phyloP scores from a whole-genome alignment of 2,329 filamentous ascomycete genomes.

The Dactylellina leptospora region DNA sequence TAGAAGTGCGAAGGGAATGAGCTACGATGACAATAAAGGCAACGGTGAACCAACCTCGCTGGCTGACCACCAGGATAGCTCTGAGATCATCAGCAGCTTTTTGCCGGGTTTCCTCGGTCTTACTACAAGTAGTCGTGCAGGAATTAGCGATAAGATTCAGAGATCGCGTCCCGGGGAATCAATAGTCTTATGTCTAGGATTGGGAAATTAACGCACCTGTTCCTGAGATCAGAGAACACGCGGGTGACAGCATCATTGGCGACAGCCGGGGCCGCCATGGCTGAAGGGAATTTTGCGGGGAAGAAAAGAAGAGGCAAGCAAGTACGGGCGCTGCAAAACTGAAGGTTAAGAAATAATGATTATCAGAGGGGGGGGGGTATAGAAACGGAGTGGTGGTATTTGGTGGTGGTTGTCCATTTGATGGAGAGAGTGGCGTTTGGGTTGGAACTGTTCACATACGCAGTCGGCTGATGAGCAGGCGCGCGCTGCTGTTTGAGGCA shows the following conservation, averaged over 20 bases:
- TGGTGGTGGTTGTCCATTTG: too few species aligned
- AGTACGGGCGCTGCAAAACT: too few species aligned
- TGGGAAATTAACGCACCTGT: slow-evolving; percentile 29
- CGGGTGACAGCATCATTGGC: slow-evolving; percentile 40
- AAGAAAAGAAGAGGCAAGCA: too few species aligned
- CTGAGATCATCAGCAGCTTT: slow-evolving; percentile 62
- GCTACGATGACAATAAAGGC: background rate
- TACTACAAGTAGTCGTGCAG: slow-evolving; percentile 53
- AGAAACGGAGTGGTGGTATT: too few species aligned
- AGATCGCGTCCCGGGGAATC: background rate
- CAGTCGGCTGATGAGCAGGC: too few species aligned
- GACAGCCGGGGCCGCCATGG: slow-evolving; percentile 33
- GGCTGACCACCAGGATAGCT: slow-evolving; percentile 62
- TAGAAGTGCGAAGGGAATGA: slow-evolving; percentile 60
- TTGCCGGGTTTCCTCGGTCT: slow-evolving; percentile 63
- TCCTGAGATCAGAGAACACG: slow-evolving; percentile 49
- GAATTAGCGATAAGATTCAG: background rate
- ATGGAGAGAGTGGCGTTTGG: too few species aligned
- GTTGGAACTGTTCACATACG: too few species aligned
- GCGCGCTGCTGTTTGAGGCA: too few species aligned
- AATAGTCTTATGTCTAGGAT: background rate
- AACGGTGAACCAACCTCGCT: slow-evolving; percentile 61
- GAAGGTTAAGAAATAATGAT: too few species aligned
- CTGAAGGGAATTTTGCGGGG: too few species aligned
- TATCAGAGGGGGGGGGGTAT: too few species aligned